Conservation (phyloP, 78 protist species). For the Dictyostelium firmibasis region DNA sequence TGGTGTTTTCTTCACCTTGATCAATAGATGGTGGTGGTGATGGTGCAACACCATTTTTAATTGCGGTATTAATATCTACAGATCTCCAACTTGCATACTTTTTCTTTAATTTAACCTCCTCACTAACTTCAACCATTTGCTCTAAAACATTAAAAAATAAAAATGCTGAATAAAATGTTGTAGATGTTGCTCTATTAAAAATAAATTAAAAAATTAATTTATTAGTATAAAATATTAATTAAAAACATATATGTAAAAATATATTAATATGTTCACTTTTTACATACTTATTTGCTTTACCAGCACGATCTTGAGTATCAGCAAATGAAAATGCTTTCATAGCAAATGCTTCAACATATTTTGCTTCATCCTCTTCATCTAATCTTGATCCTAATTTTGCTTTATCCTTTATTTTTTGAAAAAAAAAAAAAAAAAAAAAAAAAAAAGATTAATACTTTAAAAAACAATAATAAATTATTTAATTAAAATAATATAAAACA, state of each 20-base stretch:
- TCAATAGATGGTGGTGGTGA: conserved; percentile 59
- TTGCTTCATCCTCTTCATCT: conserved; percentile 42
- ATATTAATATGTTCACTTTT: too few relatives aligned
- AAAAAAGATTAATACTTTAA: too few relatives aligned
- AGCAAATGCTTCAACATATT: conserved; percentile 71
- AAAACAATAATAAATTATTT: too few relatives aligned
- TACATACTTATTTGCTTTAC: conserved; percentile 53
- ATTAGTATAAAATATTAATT: too few relatives aligned
- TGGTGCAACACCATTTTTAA: conserved; percentile 79
- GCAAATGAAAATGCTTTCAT: conserved; percentile 80
- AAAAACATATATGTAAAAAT: too few relatives aligned
- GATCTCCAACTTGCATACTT: conserved; percentile 86
- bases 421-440: too few relatives aligned
- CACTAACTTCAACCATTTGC: conserved; percentile 59
- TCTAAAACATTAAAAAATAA: conserved; percentile 71
- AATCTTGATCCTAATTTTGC: conserved; percentile 51
- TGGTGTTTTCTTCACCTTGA: neutral
- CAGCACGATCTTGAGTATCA: conserved; percentile 77
- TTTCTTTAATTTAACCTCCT: conserved; percentile 63
- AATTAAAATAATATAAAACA: neutral
- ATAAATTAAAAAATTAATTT: too few relatives aligned
- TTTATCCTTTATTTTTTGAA: conserved; percentile 42
- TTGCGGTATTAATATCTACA: conserved; percentile 80
- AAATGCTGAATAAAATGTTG: conserved; percentile 61
- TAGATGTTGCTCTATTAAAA: conserved; percentile 71